Conservation (phyloP, 306 rosid genomes). For the Lagenaria siceraria region DNA sequence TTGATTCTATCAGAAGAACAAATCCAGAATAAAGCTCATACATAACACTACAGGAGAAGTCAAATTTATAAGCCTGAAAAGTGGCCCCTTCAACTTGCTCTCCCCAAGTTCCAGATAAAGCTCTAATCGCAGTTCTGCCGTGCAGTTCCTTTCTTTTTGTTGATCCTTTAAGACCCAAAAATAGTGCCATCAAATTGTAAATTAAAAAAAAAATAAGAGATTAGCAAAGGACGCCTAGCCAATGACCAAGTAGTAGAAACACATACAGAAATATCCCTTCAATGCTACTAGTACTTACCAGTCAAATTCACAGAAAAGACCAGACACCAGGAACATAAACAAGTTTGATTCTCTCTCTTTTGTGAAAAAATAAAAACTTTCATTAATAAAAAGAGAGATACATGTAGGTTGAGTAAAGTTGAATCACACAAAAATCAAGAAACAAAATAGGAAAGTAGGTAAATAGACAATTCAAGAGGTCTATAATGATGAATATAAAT, state of each 20-base stretch:
- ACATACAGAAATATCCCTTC: not conserved
- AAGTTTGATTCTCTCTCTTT: not conserved
- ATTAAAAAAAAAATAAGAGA: not conserved
- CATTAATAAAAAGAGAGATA: not conserved
- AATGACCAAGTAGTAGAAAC: not conserved
- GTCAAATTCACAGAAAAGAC: not conserved
- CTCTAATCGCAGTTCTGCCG: conserved; percentile 41
- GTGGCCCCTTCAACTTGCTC: conserved; percentile 33
- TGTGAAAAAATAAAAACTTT: not conserved
- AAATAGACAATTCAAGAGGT: conserved; percentile 3
- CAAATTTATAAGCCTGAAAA: conserved; percentile 67
- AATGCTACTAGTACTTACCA: not conserved
- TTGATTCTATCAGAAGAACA: conserved; percentile 58
- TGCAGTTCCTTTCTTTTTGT: conserved; percentile 89
- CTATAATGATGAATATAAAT: conserved; percentile 1
- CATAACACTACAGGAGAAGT: conserved; percentile 48
- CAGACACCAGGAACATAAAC: not conserved
- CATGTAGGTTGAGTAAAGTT: not conserved
- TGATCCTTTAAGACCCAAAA: conserved; percentile 52
- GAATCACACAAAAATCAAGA: not conserved
- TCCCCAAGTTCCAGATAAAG: conserved; percentile 63
- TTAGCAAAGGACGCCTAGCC: not conserved
- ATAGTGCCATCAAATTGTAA: not conserved
- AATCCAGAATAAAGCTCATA: conserved; percentile 48
- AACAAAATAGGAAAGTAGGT: not conserved